These are phyloP conservation scores for Colletotrichum ledebouriae DNA, from an alignment of 2,329 filamentous ascomycete genomes.

Conservation along the genomic window DNA sequence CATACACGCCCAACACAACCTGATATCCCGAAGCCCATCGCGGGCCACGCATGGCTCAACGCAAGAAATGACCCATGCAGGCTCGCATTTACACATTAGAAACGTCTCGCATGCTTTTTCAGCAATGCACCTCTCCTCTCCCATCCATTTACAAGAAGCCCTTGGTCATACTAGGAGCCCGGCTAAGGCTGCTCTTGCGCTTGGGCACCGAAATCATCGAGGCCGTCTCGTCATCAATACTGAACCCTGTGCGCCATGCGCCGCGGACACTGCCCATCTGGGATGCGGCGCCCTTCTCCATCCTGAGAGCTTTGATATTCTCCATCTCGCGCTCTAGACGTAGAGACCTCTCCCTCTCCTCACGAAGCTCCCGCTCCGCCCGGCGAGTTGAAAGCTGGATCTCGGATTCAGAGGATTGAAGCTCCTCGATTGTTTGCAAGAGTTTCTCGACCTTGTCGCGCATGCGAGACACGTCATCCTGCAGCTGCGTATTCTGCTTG, in stretches of 20 bases:
- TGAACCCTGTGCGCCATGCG: slow-evolving; percentile 51
- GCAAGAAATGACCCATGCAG: slow-evolving; percentile 25
- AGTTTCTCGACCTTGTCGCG: slow-evolving; percentile 93
- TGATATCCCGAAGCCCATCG: slow-evolving; percentile 1
- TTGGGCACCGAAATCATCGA: slow-evolving; percentile 67
- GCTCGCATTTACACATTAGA: slow-evolving; percentile 37
- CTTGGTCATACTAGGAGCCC: slow-evolving; percentile 79
- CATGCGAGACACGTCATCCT: slow-evolving; percentile 86
- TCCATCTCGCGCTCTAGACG: slow-evolving; percentile 91
- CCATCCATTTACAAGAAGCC: slow-evolving; percentile 73
- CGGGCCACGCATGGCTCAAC: slow-evolving; percentile 20
- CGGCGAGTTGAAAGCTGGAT: slow-evolving; percentile 86
- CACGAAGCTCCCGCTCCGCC: slow-evolving; percentile 89
- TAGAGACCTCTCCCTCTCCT: slow-evolving; percentile 86
- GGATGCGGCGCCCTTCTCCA: slow-evolving; percentile 66
- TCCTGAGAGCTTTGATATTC: slow-evolving; percentile 81
- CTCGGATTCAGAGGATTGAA: slow-evolving; percentile 87
- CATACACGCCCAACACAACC: slow-evolving; percentile 28
- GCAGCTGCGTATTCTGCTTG: slow-evolving; percentile 83
- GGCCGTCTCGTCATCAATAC: slow-evolving; percentile 56
- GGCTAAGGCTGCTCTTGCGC: slow-evolving; percentile 75
- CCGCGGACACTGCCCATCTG: slow-evolving; percentile 49
- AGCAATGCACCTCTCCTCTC: background rate
- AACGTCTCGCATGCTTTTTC: slow-evolving; percentile 25
- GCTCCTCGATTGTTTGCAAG: slow-evolving; percentile 90